Conservation (phyloP, 2,329 filamentous ascomycete genomes). For the Fusarium protoensiforme region DNA sequence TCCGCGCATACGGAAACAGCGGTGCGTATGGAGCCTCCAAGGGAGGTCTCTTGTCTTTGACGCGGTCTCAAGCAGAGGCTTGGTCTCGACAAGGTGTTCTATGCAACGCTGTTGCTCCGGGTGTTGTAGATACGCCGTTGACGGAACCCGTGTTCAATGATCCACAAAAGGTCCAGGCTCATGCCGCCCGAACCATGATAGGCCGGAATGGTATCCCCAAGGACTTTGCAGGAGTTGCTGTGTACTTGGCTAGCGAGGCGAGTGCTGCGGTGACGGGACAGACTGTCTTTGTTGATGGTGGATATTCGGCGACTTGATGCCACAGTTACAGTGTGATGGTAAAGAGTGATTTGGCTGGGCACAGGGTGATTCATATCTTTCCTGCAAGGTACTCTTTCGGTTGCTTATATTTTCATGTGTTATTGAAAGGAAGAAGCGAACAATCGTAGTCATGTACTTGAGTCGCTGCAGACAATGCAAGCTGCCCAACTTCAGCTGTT, state of each 20-base stretch:
- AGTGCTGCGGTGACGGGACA: slow-evolving; percentile 48
- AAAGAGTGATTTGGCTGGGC: background rate
- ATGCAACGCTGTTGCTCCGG: slow-evolving; percentile 49
- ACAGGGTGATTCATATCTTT: too few species aligned
- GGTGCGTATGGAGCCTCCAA: slow-evolving; percentile 49
- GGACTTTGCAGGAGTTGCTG: slow-evolving; percentile 46
- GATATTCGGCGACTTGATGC: slow-evolving; percentile 44
- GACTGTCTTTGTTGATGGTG: slow-evolving; percentile 49
- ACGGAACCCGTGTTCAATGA: slow-evolving; percentile 38
- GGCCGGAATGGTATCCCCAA: slow-evolving; percentile 45
- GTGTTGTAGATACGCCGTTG: slow-evolving; percentile 45
- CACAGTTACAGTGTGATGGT: background rate
- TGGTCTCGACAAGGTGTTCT: slow-evolving; percentile 49
- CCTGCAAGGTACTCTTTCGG: too few species aligned
- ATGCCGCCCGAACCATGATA: slow-evolving; percentile 45
- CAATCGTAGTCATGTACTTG: too few species aligned
- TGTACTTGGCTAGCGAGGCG: slow-evolving; percentile 46
- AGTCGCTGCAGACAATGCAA: too few species aligned
- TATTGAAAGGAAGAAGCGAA: too few species aligned
- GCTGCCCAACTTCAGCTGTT: background rate
- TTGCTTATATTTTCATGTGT: too few species aligned
- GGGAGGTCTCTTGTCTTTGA: slow-evolving; percentile 45
- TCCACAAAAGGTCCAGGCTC: slow-evolving; percentile 27
- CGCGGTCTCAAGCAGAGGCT: slow-evolving; percentile 49
- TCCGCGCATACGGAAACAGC: slow-evolving; percentile 47